Conservation (phyloP, 2,329 filamentous ascomycete species). For the Fusarium dimerum region DNA sequence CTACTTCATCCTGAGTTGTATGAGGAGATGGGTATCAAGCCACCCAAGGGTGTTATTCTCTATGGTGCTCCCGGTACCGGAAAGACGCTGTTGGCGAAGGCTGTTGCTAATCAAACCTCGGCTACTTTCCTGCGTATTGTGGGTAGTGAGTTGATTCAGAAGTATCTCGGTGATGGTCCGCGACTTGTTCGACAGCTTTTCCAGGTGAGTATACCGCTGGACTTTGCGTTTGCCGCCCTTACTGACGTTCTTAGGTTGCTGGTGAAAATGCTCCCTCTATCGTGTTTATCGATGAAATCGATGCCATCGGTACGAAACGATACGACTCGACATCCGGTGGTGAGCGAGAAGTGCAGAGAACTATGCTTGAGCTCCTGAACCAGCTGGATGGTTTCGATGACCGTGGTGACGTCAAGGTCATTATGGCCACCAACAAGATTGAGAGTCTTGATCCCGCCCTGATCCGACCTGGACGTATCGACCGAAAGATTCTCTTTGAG, state of each 20-base stretch:
- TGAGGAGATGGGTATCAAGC: conserved; percentile 99
- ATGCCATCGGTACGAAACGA: conserved; percentile 97
- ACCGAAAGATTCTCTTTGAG: conserved; percentile 87
- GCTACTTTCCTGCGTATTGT: conserved; percentile 98
- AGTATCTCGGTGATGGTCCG: conserved; percentile 95
- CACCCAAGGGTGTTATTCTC: conserved; percentile 97
- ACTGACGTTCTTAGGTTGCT: conserved; percentile 62
- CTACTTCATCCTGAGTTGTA: conserved; percentile 95
- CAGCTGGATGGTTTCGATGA: conserved; percentile 99
- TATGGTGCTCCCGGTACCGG: conserved; percentile 97
- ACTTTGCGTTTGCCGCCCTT: background rate
- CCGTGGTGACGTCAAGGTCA: conserved; percentile 97
- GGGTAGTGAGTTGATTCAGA: conserved; percentile 95
- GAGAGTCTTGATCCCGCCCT: conserved; percentile 94
- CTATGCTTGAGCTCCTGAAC: conserved; percentile 97
- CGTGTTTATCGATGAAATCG: conserved; percentile 99
- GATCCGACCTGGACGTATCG: conserved; percentile 95
- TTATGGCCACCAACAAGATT: conserved; percentile 99
- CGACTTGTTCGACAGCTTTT: conserved; percentile 94
- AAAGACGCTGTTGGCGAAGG: conserved; percentile 94
- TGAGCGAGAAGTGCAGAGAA: conserved; percentile 95
- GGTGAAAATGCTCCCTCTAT: conserved; percentile 96
- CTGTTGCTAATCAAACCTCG: conserved; percentile 97
- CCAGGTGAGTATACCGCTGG: conserved; percentile 54
- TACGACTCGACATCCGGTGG: conserved; percentile 97